A percentile compares a stretch with the other conserved stretches of the same genome.
Conservation (phyloP, 140 eudicot genomes). For the Flaveria floridana region DNA sequence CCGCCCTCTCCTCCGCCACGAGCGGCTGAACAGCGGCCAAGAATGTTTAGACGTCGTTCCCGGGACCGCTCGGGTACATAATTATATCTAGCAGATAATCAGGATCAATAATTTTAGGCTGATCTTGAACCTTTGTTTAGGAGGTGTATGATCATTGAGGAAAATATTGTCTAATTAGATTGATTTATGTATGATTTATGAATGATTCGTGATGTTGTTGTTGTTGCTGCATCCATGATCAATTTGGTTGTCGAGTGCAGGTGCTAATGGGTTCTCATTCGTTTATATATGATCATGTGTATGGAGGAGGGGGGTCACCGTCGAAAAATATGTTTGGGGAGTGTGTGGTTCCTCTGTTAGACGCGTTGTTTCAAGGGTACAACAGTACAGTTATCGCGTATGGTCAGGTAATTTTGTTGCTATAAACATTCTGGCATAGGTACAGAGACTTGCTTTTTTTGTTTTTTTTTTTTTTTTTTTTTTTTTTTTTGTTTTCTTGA, state of each 20-base stretch:
- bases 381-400: slow-evolving; percentile 94
- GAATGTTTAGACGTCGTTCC: slow-evolving; percentile 83
- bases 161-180: slow-evolving; percentile 1
- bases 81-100: neutral
- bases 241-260: slow-evolving; percentile 39
- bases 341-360: slow-evolving; percentile 87
- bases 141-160: neutral
- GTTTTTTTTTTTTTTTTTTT: too few species aligned
- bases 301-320: slow-evolving; percentile 80
- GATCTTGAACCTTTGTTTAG: too few species aligned
- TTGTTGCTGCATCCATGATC: neutral
- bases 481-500: neutral
- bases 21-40: slow-evolving; percentile 69
- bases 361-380: slow-evolving; percentile 94
- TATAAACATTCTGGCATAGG: too few species aligned
- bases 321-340: slow-evolving; percentile 74
- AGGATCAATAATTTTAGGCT: too few species aligned
- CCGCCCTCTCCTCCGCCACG: slow-evolving; percentile 86
- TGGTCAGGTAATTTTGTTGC: slow-evolving; percentile 67
- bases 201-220: neutral
- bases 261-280: slow-evolving; percentile 88
- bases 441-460: too few species aligned
- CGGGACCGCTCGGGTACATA: slow-evolving; percentile 71
- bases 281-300: slow-evolving; percentile 91
- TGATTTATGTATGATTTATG: slow-evolving; percentile 4